Evolutionary conservation across 1,139 yeast species (phyloP).

Genomic region (Pichia sp.): DNA sequence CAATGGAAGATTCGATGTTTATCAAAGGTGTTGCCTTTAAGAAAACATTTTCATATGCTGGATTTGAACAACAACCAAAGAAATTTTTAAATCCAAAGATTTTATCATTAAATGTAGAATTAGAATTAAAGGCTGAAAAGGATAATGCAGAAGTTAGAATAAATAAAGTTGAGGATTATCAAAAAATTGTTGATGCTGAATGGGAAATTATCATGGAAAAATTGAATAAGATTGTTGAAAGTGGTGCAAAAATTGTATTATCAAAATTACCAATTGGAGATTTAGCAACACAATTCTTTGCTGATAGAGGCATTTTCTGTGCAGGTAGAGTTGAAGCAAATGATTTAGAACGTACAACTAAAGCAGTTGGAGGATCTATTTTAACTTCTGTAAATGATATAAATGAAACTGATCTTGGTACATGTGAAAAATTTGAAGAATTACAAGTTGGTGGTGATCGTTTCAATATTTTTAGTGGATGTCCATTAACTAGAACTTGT

Average conservation of each 20-base stretch:
- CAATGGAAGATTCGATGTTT: conserved; percentile 86
- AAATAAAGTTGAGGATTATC: conserved; percentile 88
- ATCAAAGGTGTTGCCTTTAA: conserved; percentile 95
- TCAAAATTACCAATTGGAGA: conserved; percentile 97
- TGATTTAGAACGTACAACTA: conserved; percentile 86
- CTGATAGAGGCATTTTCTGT: conserved; percentile 92
- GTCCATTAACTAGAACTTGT: conserved; percentile 90
- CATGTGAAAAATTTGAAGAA: conserved; percentile 83
- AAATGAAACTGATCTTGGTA: conserved; percentile 61
- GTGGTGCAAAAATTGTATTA: conserved; percentile 90
- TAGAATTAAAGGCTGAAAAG: conserved; percentile 95
- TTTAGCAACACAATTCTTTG: conserved; percentile 95
- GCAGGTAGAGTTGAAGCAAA: conserved; percentile 91
- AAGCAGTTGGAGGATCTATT: conserved; percentile 89
- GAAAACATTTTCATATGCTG: conserved; percentile 94
- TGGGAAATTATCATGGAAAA: conserved; percentile 91
- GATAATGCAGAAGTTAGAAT: conserved; percentile 99
- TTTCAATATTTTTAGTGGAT: conserved; percentile 85
- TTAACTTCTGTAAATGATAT: conserved; percentile 89
- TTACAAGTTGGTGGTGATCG: conserved; percentile 93
- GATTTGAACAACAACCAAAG: conserved; percentile 98
- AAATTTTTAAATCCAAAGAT: conserved; percentile 72
- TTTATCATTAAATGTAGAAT: conserved; percentile 79
- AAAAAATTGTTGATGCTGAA: conserved; percentile 95
- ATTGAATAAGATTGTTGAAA: conserved; percentile 68